These are phyloP conservation scores for Diaporthe citri DNA, from an alignment of 2,329 filamentous ascomycete species.

Conservation along the genomic window DNA sequence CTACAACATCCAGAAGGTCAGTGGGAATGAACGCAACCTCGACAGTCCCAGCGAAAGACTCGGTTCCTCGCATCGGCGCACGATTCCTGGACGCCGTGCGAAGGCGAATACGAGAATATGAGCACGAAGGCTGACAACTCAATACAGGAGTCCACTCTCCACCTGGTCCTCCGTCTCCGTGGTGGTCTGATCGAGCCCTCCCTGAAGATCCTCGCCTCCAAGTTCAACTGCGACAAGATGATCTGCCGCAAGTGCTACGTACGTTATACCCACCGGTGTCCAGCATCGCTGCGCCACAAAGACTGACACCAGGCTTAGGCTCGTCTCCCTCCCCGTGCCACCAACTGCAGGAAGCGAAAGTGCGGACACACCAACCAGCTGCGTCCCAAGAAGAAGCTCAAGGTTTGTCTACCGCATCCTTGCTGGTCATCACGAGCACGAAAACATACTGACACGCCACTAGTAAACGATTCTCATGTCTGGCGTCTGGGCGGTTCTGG, in stretches of 20 bases:
- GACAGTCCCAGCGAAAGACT: background rate
- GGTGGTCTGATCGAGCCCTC: constrained; percentile 99
- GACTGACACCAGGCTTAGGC: constrained; percentile 58
- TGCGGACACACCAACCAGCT: constrained; percentile 99
- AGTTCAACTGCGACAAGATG: constrained; percentile 99
- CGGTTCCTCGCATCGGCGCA: constrained; percentile 26
- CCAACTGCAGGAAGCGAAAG: constrained; percentile 99
- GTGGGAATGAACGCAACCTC: constrained; percentile 47
- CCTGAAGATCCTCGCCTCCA: constrained; percentile 96
- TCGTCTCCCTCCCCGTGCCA: constrained; percentile 96
- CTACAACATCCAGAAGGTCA: constrained; percentile 99
- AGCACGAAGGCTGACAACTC: constrained; percentile 37
- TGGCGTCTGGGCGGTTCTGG: constrained; percentile 55
- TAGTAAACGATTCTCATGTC: constrained; percentile 75
- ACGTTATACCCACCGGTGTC: constrained; percentile 57
- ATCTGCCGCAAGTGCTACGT: constrained; percentile 99
- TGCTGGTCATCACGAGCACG: background rate
- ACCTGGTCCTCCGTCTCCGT: constrained; percentile 98
- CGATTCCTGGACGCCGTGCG: constrained; percentile 1
- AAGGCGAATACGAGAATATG: constrained; percentile 15
- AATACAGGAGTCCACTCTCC: constrained; percentile 91
- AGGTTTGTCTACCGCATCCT: background rate
- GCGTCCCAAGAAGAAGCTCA: constrained; percentile 98
- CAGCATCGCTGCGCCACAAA: background rate
- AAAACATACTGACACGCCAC: constrained; percentile 56